Evolutionary conservation across 441 rosid genomes (phyloP).

Genomic region (Croton setiger): DNA sequence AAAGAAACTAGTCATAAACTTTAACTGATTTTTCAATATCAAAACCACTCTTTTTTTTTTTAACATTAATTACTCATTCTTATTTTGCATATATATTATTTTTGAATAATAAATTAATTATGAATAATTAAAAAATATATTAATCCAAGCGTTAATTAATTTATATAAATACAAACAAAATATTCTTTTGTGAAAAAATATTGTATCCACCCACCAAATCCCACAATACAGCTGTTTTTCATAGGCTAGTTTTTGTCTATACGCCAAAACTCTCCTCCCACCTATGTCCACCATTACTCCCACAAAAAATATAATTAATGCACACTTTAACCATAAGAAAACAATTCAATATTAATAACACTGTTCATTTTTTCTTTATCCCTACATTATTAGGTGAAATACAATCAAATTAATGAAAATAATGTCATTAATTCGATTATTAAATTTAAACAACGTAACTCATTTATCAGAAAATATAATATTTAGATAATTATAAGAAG

Average conservation of each 20-base stretch:
- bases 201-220: neutral
- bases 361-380: too few species aligned
- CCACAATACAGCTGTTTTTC: constrained; percentile 11
- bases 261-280: neutral
- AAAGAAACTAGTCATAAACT: neutral
- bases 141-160: too few species aligned
- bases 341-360: too few species aligned
- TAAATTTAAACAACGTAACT: neutral
- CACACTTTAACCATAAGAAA: neutral
- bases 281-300: neutral
- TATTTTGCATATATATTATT: too few species aligned
- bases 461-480: neutral
- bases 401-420: too few species aligned
- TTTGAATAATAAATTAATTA: too few species aligned
- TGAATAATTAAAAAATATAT: too few species aligned
- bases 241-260: constrained; percentile 11
- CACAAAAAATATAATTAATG: neutral
- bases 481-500: too few species aligned
- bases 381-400: too few species aligned
- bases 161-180: too few species aligned
- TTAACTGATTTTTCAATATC: neutral
- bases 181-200: neutral
- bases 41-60: neutral
- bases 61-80: too few species aligned
- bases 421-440: too few species aligned